Evolutionary conservation across 345 rosid genomes (phyloP), one percentile per base, ranked within the genome.

Genomic region (Brassica nigra): DNA sequence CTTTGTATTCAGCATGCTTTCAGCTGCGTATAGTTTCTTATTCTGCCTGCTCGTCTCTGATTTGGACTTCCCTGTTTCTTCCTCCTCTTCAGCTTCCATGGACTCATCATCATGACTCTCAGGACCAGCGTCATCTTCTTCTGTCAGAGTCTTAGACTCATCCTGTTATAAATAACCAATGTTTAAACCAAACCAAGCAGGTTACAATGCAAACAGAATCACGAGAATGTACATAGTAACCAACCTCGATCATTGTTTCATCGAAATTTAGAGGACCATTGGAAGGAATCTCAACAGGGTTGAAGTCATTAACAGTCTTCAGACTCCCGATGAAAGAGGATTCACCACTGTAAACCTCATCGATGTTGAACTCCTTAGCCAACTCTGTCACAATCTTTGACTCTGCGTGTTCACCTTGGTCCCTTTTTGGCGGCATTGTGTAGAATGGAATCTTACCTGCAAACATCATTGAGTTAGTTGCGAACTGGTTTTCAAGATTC

Each of bases 391-490:
- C 97, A 76, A 93, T 88, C 83, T 66, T 89, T 29, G 90, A 89
- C 75, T 95, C 93, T 5, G 95, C 84, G 62, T 86, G 88, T 62
- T 80, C 95, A 33, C 80, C 95, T 81, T 88, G 93, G 80, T 83
- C 69, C 82, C 97, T 87, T 62, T 76, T 23, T 0, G 97, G 97
- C 0, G 99, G 99, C 96, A 90, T 88, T 23, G 98, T 91, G 74
- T 86, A 93, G 66, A 87, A 91, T 16, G 98, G 92, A 68, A 95
- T 93, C 84, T 93, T 95, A 77, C 99, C 99, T 95, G 87, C 68
- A 75, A 37, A 70, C 63, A 72, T 11, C 73, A 57, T 9, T 39
- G 15, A 44, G n/a, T 31, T 62, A 44, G 52, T 81, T 80, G 62
- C 52, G 5, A 28, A 18, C 1, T 1, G 30, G 29, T 59, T 71